These are phyloP conservation scores for Lolium perenne DNA, from an alignment of 176 grass and related monocot species.

Conservation along the genomic window DNA sequence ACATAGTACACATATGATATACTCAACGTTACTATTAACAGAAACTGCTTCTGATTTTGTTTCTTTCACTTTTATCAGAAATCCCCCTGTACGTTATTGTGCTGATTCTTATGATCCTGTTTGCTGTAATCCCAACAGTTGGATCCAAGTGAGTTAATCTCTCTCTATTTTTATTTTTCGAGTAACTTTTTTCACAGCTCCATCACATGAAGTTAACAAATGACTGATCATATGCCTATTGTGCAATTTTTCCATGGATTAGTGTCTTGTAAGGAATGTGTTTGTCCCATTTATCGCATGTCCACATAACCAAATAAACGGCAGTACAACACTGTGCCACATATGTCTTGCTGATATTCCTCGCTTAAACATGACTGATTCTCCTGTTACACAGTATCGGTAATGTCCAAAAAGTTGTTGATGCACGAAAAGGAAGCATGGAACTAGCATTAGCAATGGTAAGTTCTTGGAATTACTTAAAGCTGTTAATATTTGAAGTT, in stretches of 20 bases:
- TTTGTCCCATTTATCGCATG: constrained; percentile 2
- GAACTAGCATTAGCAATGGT: constrained; percentile 88
- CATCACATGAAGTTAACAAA: constrained; percentile 14
- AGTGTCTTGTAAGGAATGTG: neutral
- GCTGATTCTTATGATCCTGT: constrained; percentile 74
- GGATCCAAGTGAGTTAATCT: constrained; percentile 75
- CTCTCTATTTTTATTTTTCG: neutral
- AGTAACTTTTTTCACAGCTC: constrained; percentile 2
- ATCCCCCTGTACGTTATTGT: constrained; percentile 78
- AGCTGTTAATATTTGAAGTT: constrained; percentile 3
- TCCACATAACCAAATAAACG: constrained; percentile 15
- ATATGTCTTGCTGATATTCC: constrained; percentile 2
- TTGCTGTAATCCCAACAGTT: constrained; percentile 86
- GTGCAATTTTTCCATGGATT: constrained; percentile 4
- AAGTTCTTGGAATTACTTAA: constrained; percentile 37
- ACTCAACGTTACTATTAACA: neutral
- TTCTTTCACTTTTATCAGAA: constrained; percentile 66
- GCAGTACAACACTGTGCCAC: neutral
- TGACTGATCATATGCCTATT: constrained; percentile 2
- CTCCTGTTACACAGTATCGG: constrained; percentile 57
- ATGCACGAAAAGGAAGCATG: constrained; percentile 87
- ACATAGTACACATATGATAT: neutral
- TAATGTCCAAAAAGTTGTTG: constrained; percentile 87
- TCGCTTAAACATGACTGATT: constrained; percentile 43
- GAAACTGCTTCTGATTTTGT: constrained; percentile 39